Evolutionary conservation across 306 rosid species (phyloP).

Genomic region (Potentilla sterilis): DNA sequence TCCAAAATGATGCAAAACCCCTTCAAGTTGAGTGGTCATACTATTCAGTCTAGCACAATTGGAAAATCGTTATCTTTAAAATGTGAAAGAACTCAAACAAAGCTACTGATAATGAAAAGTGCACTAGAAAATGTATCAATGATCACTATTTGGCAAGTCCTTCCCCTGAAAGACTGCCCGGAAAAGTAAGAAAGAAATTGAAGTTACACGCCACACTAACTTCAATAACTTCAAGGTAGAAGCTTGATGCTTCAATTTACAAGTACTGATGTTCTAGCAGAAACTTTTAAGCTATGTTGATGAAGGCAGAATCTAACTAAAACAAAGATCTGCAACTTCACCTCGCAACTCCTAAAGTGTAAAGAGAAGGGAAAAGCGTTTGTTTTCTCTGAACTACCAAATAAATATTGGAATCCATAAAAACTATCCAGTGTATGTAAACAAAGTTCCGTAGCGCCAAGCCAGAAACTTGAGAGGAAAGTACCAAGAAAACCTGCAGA

Average conservation of each 20-base stretch:
- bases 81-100: too few species aligned
- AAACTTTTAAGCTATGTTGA: slow-evolving; percentile 18
- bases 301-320: slow-evolving; percentile 46
- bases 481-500: slow-evolving; percentile 42
- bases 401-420: neutral
- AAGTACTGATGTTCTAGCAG: slow-evolving; percentile 15
- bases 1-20: too few species aligned
- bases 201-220: slow-evolving; percentile 6
- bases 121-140: too few species aligned
- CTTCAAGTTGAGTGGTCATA: too few species aligned
- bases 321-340: slow-evolving; percentile 45
- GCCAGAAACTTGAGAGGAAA: slow-evolving; percentile 17
- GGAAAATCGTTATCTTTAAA: too few species aligned
- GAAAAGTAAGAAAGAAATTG: neutral
- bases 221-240: slow-evolving; percentile 15
- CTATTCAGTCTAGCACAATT: too few species aligned
- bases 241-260: slow-evolving; percentile 24
- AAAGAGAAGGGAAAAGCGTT: neutral
- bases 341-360: slow-evolving; percentile 29
- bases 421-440: slow-evolving; percentile 16
- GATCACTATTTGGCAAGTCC: neutral
- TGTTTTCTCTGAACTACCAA: slow-evolving; percentile 21
- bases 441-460: slow-evolving; percentile 15
- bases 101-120: too few species aligned
- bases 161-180: neutral